Evolutionary conservation across 2,329 filamentous ascomycete genomes (phyloP).

Genomic region (Fusarium aywerte): DNA sequence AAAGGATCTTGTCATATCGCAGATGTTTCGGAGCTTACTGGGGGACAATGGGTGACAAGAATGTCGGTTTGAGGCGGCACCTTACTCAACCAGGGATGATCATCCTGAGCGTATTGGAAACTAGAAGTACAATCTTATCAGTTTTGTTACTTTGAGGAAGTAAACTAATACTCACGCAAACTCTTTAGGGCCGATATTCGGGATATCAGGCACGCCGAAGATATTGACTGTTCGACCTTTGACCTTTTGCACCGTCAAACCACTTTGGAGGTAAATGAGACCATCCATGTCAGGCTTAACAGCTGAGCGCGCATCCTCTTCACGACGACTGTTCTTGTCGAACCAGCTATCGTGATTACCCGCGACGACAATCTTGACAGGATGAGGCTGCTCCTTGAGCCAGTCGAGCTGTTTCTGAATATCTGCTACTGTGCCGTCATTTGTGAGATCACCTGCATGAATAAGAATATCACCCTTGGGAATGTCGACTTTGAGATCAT

Average conservation of each 20-base stretch:
- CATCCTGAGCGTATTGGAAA: conserved; percentile 76
- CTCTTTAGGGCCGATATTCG: conserved; percentile 74
- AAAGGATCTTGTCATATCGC: neutral
- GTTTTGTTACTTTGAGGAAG: neutral
- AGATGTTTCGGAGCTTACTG: conserved; percentile 55
- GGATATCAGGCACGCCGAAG: conserved; percentile 85
- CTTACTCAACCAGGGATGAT: conserved; percentile 77
- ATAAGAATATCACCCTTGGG: conserved; percentile 86
- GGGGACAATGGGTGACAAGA: conserved; percentile 83
- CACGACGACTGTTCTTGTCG: conserved; percentile 70
- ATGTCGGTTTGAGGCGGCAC: conserved; percentile 80
- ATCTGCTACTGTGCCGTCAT: conserved; percentile 74
- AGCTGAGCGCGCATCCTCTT: conserved; percentile 64
- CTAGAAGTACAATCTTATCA: conserved; percentile 47
- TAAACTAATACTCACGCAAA: conserved; percentile 63
- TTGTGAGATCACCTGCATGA: conserved; percentile 87
- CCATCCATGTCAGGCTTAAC: conserved; percentile 71
- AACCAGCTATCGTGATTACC: conserved; percentile 94
- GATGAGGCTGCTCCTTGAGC: conserved; percentile 78
- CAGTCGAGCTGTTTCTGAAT: conserved; percentile 89
- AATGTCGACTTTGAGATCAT: conserved; percentile 70
- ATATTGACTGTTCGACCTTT: conserved; percentile 65
- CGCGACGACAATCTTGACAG: conserved; percentile 82
- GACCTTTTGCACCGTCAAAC: conserved; percentile 71
- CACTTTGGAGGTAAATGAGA: conserved; percentile 81